Evolutionary conservation across 192 early-diverging fungal genomes (phyloP).

Genomic region (Irineochytrium annulatum): DNA sequence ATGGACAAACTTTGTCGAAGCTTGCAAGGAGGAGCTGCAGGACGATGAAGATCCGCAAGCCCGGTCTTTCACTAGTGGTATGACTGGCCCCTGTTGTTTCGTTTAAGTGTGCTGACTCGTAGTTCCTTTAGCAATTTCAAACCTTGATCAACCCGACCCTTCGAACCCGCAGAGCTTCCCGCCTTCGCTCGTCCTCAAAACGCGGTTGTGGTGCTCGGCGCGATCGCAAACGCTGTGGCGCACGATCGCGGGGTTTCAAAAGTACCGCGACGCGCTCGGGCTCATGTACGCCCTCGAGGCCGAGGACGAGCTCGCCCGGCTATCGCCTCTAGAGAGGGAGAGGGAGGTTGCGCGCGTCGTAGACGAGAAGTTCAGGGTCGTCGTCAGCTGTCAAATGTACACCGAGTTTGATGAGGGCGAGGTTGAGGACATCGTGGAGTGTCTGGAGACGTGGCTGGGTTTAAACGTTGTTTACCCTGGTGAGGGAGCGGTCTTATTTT

Average conservation of each 20-base stretch:
- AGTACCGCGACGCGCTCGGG: slow-evolving; percentile 81
- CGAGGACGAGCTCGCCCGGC: background rate
- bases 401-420: slow-evolving; percentile 56
- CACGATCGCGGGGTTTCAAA: slow-evolving; percentile 76
- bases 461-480: slow-evolving; percentile 8
- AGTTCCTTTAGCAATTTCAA: too few species aligned
- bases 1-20: slow-evolving; percentile 89
- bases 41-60: slow-evolving; percentile 14
- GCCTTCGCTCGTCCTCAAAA: background rate
- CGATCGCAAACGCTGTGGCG: slow-evolving; percentile 83
- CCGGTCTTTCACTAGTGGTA: too few species aligned
- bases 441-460: background rate
- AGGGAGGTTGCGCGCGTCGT: slow-evolving; percentile 2
- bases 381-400: slow-evolving; percentile 81
- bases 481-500: too few species aligned
- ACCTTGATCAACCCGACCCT: background rate
- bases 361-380: slow-evolving; percentile 76
- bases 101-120: too few species aligned
- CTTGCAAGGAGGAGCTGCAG: slow-evolving; percentile 57
- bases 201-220: background rate
- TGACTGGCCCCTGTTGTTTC: too few species aligned
- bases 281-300: slow-evolving; percentile 23
- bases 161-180: background rate
- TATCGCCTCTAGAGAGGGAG: background rate
- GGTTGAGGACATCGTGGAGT: background rate